Evolutionary conservation across 148 eudicot species (phyloP).

Genomic region (Nepenthes mirabilis): DNA sequence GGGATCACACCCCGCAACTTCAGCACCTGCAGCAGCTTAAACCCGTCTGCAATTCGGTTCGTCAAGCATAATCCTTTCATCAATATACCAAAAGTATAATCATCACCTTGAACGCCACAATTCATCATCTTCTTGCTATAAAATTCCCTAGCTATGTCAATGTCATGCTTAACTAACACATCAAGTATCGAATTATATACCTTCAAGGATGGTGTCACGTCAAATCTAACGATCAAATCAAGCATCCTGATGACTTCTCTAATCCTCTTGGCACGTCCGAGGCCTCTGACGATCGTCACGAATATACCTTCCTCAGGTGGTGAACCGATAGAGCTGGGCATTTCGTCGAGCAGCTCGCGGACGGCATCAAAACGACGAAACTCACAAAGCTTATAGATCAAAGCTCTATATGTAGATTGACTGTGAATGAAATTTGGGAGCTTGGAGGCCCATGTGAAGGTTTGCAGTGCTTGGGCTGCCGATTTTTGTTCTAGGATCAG

Average conservation of each 20-base stretch:
- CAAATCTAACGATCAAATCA: slow-evolving; percentile 42
- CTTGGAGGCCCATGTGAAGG: slow-evolving; percentile 87
- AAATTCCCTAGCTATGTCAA: slow-evolving; percentile 79
- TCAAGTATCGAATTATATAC: slow-evolving; percentile 68
- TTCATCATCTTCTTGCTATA: slow-evolving; percentile 87
- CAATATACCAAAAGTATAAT: slow-evolving; percentile 76
- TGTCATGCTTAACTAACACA: slow-evolving; percentile 81
- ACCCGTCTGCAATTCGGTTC: slow-evolving; percentile 76
- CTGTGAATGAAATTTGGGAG: slow-evolving; percentile 64
- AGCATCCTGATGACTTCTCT: slow-evolving; percentile 46
- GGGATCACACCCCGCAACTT: slow-evolving; percentile 43
- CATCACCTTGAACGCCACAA: slow-evolving; percentile 58
- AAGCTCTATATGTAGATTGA: slow-evolving; percentile 62
- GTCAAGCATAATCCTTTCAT: slow-evolving; percentile 96
- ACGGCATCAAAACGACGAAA: slow-evolving; percentile 56
- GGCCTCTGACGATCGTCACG: slow-evolving; percentile 59
- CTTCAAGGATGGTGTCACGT: slow-evolving; percentile 47
- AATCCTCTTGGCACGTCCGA: slow-evolving; percentile 54
- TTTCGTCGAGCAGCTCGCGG: slow-evolving; percentile 66
- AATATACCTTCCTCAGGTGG: slow-evolving; percentile 71
- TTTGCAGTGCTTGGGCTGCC: slow-evolving; percentile 47
- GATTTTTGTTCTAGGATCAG: slow-evolving; percentile 64
- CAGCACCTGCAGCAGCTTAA: slow-evolving; percentile 66
- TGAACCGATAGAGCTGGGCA: slow-evolving; percentile 67
- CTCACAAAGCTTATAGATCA: slow-evolving; percentile 62